phyloP scores from a whole-genome alignment of 306 rosid genomes.

The Sindora glabra region DNA sequence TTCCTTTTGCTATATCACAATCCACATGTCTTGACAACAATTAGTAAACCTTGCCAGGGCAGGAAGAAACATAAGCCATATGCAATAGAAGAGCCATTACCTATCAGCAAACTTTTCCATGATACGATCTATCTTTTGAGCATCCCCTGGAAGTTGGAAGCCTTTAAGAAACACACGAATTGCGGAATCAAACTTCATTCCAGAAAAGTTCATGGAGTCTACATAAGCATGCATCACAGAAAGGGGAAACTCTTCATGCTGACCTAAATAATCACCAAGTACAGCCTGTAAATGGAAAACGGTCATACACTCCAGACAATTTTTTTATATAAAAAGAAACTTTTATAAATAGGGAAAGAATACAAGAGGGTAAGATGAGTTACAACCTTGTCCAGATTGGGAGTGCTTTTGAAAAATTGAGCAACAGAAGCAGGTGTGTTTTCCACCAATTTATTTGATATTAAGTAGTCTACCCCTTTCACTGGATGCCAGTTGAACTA shows the following conservation, averaged over 20 bases:
- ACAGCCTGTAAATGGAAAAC: conserved; percentile 59
- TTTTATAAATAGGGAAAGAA: conserved; percentile 7
- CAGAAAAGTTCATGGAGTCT: conserved; percentile 83
- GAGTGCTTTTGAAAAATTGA: conserved; percentile 77
- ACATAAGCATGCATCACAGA: conserved; percentile 98
- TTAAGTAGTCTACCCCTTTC: conserved; percentile 81
- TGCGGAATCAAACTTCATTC: conserved; percentile 86
- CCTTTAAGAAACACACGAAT: conserved; percentile 98
- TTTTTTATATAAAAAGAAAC: too few relatives aligned
- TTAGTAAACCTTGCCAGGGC: neutral
- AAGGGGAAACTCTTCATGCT: conserved; percentile 97
- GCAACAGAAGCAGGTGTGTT: conserved; percentile 81
- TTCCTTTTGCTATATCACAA: neutral
- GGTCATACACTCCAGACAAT: conserved; percentile 12
- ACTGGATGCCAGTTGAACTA: conserved; percentile 92
- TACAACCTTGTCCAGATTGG: conserved; percentile 81
- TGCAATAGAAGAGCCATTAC: conserved; percentile 29
- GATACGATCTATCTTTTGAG: conserved; percentile 98
- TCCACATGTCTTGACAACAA: conserved; percentile 9
- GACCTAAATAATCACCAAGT: conserved; percentile 96
- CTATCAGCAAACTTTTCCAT: conserved; percentile 99
- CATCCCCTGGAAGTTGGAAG: conserved; percentile 97
- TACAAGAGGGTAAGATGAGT: conserved; percentile 17
- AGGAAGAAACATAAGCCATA: conserved; percentile 10
- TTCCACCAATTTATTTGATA: conserved; percentile 84